Evolutionary conservation across 768 basidiomycete species (phyloP), one percentile per base, ranked within the genome.

Genomic region (Leucocoprinus leucothites): DNA sequence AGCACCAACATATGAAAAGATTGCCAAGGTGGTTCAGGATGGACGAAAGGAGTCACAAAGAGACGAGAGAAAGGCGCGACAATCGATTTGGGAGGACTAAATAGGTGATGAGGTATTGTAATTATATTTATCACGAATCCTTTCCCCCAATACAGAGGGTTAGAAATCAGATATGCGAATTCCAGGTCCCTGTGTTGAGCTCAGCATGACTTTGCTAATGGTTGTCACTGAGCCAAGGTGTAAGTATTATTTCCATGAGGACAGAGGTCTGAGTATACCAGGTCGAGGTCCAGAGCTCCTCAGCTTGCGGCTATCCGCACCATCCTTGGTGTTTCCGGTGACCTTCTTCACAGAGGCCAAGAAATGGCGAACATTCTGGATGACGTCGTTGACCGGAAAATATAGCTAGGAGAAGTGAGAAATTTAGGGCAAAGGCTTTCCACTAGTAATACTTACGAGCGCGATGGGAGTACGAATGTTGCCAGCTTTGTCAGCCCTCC

Each of bases 401-500:
- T 85, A 68, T 69, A 92, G 74, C 89, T 94, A 48, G 38, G 22
- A n/a, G 41, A 14, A 21, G 43, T 36, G 18, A 31, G n/a, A 35
- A 19, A n/a, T 19, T 3, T 7, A 35, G 14, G 14, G 8, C 21
- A 9, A 44, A 4, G 19, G 40, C 31, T 38, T 38, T 13, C 16
- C 5, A n/a, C 16, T n/a, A 38, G 9, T 9, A 9, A 13, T 11
- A 69, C 79, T 59, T 55, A 93, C 93, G 65, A 84, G 84, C 8
- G 82, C 92, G 58, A 94, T 84, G 35, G 92, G 85, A 48, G 89
- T 81, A 41, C 90, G 82, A 46, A 98, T 91, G 25, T 85, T 86
- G 7, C 96, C 94, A 25, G 77, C 69, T 66, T 88, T 87, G 72
- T 97, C 94, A 8, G 91, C 92, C 70, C 86, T 91, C 94, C 96